Evolutionary conservation across 1,139 yeast genomes (phyloP).

Genomic region (Pichia sp.): DNA sequence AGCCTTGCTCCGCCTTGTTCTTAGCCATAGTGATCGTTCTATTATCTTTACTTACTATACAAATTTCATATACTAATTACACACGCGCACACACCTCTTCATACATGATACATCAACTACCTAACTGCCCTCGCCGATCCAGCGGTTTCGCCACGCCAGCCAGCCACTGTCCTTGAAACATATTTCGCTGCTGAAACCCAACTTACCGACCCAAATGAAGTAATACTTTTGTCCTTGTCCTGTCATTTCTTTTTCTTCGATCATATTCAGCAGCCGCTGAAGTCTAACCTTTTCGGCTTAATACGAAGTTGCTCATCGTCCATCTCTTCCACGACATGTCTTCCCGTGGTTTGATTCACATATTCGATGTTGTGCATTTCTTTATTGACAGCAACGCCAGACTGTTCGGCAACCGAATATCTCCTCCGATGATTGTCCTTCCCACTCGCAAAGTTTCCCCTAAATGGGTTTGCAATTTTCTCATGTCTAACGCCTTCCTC

Average conservation of each 20-base stretch:
- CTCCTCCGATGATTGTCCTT: not conserved
- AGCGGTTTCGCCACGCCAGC: too few species aligned
- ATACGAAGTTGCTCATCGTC: constrained; percentile 23
- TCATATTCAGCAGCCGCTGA: constrained; percentile 5
- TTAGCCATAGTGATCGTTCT: too few species aligned
- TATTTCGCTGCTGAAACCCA: too few species aligned
- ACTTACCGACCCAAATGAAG: too few species aligned
- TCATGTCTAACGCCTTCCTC: constrained; percentile 18
- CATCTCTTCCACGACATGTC: constrained; percentile 17
- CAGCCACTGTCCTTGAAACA: too few species aligned
- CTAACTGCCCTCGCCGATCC: too few species aligned
- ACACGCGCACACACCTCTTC: too few species aligned
- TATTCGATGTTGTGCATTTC: constrained; percentile 18
- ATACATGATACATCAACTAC: too few species aligned
- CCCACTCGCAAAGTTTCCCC: constrained; percentile 5
- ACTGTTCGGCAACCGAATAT: not conserved
- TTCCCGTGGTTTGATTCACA: constrained; percentile 25
- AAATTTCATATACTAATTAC: too few species aligned
- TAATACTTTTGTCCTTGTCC: not conserved
- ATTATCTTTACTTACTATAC: too few species aligned
- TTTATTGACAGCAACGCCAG: not conserved
- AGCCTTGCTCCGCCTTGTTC: too few species aligned
- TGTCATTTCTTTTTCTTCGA: not conserved
- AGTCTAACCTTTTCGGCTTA: constrained; percentile 23
- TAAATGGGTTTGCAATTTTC: constrained; percentile 26